Percentiles rank a stretch among this genome's conserved stretches.
These are phyloP conservation scores for Neurospora crassa DNA, from an alignment of 2,329 filamentous ascomycete genomes.

Conservation along the genomic window DNA sequence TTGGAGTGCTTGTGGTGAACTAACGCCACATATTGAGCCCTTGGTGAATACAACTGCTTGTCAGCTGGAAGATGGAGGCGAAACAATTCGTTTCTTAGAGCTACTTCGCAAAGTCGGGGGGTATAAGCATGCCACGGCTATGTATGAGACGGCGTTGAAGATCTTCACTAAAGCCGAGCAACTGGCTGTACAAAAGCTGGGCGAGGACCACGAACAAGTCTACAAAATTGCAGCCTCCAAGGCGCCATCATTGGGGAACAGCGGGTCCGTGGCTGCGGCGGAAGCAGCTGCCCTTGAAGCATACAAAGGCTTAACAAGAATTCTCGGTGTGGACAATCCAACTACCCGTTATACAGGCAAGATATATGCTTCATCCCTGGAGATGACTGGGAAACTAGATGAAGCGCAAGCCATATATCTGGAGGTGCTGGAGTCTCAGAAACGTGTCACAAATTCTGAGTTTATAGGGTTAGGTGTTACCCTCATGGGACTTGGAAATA, in stretches of 20 bases:
- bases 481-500: background rate
- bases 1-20: background rate
- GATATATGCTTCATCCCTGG: background rate
- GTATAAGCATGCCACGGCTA: accelerated
- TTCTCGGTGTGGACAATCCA: background rate
- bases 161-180: background rate
- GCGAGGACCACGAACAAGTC: background rate
- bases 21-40: background rate
- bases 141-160: background rate
- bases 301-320: background rate
- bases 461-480: background rate
- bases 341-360: background rate
- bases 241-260: accelerated
- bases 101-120: background rate
- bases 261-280: background rate
- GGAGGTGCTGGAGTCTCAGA: background rate
- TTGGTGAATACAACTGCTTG: background rate
- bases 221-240: background rate
- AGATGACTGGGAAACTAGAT: background rate
- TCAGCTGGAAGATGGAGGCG: background rate
- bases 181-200: background rate
- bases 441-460: background rate
- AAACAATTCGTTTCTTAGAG: background rate
- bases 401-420: background rate
- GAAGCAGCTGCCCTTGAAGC: background rate